These are phyloP conservation scores for Ligustrum vulgare DNA, from an alignment of 257 asterid genomes.

Conservation along the genomic window DNA sequence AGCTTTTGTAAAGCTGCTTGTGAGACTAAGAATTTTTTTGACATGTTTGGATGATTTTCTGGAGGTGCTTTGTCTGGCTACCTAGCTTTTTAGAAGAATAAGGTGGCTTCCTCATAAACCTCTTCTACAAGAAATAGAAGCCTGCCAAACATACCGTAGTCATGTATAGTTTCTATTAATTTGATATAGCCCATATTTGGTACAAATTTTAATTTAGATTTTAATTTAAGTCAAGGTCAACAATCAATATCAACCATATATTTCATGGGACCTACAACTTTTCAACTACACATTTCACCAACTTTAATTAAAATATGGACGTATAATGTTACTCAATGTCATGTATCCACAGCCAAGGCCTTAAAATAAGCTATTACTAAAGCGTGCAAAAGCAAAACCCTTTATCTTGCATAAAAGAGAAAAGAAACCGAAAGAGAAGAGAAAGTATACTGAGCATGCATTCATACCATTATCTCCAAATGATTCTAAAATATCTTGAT, in stretches of 20 bases:
- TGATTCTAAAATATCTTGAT: conserved; percentile 75
- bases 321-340: background rate
- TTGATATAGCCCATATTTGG: background rate
- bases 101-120: too few species aligned
- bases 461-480: conserved; percentile 75
- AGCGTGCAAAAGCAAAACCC: background rate
- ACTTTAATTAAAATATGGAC: too few species aligned
- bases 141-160: background rate
- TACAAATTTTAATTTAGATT: too few species aligned
- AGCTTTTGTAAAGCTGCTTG: too few species aligned
- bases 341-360: background rate
- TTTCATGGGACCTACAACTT: too few species aligned
- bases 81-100: too few species aligned
- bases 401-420: background rate
- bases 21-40: too few species aligned
- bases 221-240: too few species aligned
- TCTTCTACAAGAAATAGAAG: background rate
- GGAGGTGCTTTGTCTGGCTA: too few species aligned
- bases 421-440: background rate
- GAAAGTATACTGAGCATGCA: conserved; percentile 4
- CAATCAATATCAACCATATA: too few species aligned
- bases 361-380: background rate
- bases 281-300: too few species aligned
- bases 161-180: background rate
- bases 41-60: too few species aligned